These are phyloP conservation scores for Saccharomyces hybrid DNA, from an alignment of 1,139 yeast species.

Conservation along the genomic window DNA sequence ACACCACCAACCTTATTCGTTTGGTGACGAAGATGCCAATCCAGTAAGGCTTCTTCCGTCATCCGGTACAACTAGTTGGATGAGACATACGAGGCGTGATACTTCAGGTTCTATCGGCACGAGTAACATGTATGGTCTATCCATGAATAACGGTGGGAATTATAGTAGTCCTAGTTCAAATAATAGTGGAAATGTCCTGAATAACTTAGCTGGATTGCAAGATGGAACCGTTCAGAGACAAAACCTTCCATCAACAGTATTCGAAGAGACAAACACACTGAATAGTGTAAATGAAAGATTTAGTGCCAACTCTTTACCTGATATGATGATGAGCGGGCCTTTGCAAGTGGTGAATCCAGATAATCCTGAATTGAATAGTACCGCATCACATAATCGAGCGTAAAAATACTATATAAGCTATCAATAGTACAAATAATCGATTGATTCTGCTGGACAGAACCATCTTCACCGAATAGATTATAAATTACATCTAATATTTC, in stretches of 20 bases:
- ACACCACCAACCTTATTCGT: slow-evolving; percentile 32
- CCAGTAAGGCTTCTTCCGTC: slow-evolving; percentile 17
- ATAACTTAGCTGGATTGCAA: neutral
- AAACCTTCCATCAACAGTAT: slow-evolving; percentile 15
- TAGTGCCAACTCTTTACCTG: slow-evolving; percentile 68
- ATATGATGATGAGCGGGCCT: slow-evolving; percentile 35
- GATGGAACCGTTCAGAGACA: neutral
- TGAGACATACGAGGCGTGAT: slow-evolving; percentile 15
- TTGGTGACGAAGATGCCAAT: slow-evolving; percentile 28
- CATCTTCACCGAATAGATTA: neutral
- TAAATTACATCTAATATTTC: too few relatives aligned
- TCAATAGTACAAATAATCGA: neutral
- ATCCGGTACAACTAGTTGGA: slow-evolving; percentile 11
- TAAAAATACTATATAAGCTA: neutral
- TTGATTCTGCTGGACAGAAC: neutral
- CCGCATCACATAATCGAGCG: neutral
- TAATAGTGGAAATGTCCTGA: slow-evolving; percentile 2
- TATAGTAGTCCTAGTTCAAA: slow-evolving; percentile 7
- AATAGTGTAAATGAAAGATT: slow-evolving; percentile 38
- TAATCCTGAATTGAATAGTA: slow-evolving; percentile 16
- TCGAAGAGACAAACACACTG: slow-evolving; percentile 22
- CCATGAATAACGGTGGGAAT: neutral
- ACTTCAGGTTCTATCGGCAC: slow-evolving; percentile 3
- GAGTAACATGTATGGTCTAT: neutral
- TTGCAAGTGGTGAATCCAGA: slow-evolving; percentile 23